Evolutionary conservation across 352 stramenopile species (phyloP).

Genomic region (Phytophthora pistaciae): DNA sequence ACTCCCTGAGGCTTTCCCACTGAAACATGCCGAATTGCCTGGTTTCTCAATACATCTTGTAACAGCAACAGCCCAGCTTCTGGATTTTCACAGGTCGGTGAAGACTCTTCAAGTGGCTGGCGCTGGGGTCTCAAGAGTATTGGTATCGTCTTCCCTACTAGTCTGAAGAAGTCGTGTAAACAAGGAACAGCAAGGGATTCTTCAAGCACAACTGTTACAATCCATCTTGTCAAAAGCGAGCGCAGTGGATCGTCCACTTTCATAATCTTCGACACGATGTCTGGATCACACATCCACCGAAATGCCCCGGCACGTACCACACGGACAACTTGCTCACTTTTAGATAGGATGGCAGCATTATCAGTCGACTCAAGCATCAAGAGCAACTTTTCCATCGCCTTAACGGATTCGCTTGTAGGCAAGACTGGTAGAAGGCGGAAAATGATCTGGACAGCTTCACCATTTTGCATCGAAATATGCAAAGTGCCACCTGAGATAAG

Average conservation of each 20-base stretch:
- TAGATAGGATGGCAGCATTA: slow-evolving; percentile 51
- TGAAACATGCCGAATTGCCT: slow-evolving; percentile 55
- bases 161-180: slow-evolving; percentile 59
- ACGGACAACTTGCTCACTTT: slow-evolving; percentile 52
- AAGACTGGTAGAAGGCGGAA: slow-evolving; percentile 61
- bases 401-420: slow-evolving; percentile 29
- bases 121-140: slow-evolving; percentile 41
- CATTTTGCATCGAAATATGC: slow-evolving; percentile 68
- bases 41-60: slow-evolving; percentile 45
- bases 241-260: slow-evolving; percentile 43
- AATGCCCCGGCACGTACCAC: slow-evolving; percentile 67
- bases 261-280: slow-evolving; percentile 47
- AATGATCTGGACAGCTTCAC: slow-evolving; percentile 59
- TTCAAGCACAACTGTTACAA: slow-evolving; percentile 50
- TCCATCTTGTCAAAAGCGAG: slow-evolving; percentile 42
- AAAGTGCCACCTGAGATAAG: slow-evolving; percentile 55
- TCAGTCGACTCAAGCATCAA: slow-evolving; percentile 55
- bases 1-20: slow-evolving; percentile 64
- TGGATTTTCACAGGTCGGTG: neutral
- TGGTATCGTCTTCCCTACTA: slow-evolving; percentile 68
- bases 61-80: slow-evolving; percentile 63
- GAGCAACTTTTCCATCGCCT: slow-evolving; percentile 47
- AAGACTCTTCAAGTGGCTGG: neutral
- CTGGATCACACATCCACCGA: slow-evolving; percentile 57
- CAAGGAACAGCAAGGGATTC: slow-evolving; percentile 61